Evolutionary conservation across 805 yeast genomes (phyloP).

Genomic region (Myxozyma geophila): DNA sequence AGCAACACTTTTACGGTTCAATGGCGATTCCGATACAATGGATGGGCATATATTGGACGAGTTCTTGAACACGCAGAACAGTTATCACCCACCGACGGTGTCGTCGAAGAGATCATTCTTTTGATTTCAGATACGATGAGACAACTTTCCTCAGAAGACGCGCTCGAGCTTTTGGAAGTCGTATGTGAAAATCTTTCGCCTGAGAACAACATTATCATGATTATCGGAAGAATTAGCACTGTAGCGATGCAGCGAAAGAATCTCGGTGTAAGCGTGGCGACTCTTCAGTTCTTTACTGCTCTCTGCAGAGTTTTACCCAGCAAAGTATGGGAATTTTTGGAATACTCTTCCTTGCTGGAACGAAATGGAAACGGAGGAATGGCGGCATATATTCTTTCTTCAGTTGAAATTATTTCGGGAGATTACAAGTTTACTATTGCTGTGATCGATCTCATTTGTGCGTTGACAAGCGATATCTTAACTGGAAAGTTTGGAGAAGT

Average conservation of each 20-base stretch:
- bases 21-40: slow-evolving; percentile 75
- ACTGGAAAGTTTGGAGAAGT: slow-evolving; percentile 38
- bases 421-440: slow-evolving; percentile 67
- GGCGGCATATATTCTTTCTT: slow-evolving; percentile 64
- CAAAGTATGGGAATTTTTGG: slow-evolving; percentile 79
- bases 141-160: slow-evolving; percentile 49
- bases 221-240: slow-evolving; percentile 69
- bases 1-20: slow-evolving; percentile 54
- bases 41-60: slow-evolving; percentile 87
- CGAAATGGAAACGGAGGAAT: slow-evolving; percentile 67
- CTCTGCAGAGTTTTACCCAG: slow-evolving; percentile 58
- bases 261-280: slow-evolving; percentile 51
- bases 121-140: slow-evolving; percentile 55
- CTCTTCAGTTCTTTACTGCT: slow-evolving; percentile 57
- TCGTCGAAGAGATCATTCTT: slow-evolving; percentile 56
- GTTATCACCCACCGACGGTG: slow-evolving; percentile 46
- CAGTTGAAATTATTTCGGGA: slow-evolving; percentile 73
- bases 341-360: slow-evolving; percentile 67
- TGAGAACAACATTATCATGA: slow-evolving; percentile 65
- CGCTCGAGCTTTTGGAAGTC: slow-evolving; percentile 49
- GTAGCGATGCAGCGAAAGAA: slow-evolving; percentile 64
- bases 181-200: slow-evolving; percentile 46
- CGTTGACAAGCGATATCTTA: slow-evolving; percentile 55
- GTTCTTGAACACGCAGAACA: slow-evolving; percentile 63
- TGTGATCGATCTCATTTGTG: slow-evolving; percentile 58